These are phyloP conservation scores for Russula brevipes DNA, from an alignment of 768 basidiomycete genomes.

Conservation along the genomic window DNA sequence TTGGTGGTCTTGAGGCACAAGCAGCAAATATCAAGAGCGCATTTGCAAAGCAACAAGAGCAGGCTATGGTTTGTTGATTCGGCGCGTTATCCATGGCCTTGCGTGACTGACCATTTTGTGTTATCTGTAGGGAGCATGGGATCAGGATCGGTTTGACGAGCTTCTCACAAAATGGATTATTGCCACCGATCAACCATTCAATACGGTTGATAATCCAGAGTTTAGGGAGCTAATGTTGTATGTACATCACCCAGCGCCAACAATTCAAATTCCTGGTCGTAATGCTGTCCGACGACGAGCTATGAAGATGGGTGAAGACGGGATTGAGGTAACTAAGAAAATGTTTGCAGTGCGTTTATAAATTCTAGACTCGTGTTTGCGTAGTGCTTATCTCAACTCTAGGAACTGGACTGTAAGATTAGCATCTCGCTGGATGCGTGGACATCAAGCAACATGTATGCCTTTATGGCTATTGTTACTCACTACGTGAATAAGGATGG, in stretches of 20 bases:
- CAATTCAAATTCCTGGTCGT: not conserved
- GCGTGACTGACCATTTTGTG: too few species aligned
- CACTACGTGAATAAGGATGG: not conserved
- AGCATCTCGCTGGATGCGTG: not conserved
- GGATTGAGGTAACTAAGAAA: not conserved
- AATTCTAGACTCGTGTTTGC: too few species aligned
- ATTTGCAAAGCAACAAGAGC: not conserved
- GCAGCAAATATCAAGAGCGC: too few species aligned
- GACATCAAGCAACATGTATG: slow-evolving; percentile 3
- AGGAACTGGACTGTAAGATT: not conserved
- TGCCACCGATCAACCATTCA: not conserved
- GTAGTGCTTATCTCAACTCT: too few species aligned
- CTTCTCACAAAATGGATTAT: not conserved
- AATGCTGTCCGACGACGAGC: not conserved
- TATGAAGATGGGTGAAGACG: slow-evolving; percentile 3
- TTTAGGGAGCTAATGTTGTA: not conserved
- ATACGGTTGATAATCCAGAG: not conserved
- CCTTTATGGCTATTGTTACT: not conserved
- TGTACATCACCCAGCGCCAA: not conserved
- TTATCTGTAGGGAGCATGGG: not conserved
- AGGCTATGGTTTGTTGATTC: not conserved
- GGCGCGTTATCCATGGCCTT: too few species aligned
- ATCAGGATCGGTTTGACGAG: not conserved
- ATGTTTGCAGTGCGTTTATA: not conserved
- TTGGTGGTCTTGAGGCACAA: too few species aligned